Evolutionary conservation across 805 yeast genomes (phyloP), one percentile per base, ranked within the genome.

Genomic region (Priceomyces carsonii): DNA sequence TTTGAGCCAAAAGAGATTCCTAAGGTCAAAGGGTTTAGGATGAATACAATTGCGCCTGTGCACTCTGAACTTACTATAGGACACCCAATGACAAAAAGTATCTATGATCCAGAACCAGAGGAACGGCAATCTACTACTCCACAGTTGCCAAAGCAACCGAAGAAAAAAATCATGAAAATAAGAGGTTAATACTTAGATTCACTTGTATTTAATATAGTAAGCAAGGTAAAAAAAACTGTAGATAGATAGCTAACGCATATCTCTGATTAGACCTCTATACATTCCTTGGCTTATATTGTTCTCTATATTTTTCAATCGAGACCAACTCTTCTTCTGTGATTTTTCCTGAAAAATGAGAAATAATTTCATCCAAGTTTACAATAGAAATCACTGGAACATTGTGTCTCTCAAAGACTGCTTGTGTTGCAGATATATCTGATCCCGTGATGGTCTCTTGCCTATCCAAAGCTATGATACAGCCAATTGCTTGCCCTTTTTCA

Each of bases 381-480:
- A 93, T 90, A 33, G 85, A 78, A 37, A 85, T 61, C 16, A 93
- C 96, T 2, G 97, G 97, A 38, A 91, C 85, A 25, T 74, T 73
- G 57, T 82, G 83, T 54, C 73, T 77, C 52, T 79, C 69, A 33
- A 85, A 67, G 18, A 91, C 93, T 15, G 80, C 80, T 57, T 82
- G 83, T 4, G 96, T 86, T 31, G 98, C 95, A 47, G 93, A 82
- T 48, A 71, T 60, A 27, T 72, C 72, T 26, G 80, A 70, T 48
- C 79, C 83, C 20, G 70, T 76, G 23, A 85, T 82, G 32, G 93
- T 81, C 67, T 93, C 99, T 71, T 90, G 95, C 72, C 99, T 82
- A 62, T 93, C 99, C 48, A 93, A 76, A 6, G 96, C 95, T 54
- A 93, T 86, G 41, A 89, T 82, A 38, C 88, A 78, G 6, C 95